These are phyloP conservation scores for Tolypocladium cylindrosporum DNA, from an alignment of 2,329 filamentous ascomycete genomes.

Conservation along the genomic window DNA sequence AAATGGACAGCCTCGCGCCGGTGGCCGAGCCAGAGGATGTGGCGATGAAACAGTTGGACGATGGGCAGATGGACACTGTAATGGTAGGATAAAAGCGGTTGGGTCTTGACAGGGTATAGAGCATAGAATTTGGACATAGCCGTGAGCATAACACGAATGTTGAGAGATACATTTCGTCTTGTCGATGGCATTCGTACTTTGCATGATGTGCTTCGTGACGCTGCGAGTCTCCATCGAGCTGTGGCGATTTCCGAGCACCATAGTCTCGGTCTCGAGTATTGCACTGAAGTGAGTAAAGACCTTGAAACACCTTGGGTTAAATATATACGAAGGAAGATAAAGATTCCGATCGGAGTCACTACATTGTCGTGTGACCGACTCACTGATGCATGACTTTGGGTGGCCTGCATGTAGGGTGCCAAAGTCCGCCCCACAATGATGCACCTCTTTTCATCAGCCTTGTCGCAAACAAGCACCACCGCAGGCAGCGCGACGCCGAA, in stretches of 20 bases:
- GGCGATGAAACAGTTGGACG: conserved; percentile 25
- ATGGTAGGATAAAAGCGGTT: conserved; percentile 2
- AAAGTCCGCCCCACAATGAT: conserved; percentile 4
- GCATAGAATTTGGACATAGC: not conserved
- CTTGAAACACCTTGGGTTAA: too few species aligned
- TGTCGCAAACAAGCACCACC: not conserved
- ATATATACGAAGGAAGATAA: not conserved
- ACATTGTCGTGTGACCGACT: not conserved
- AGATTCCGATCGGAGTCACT: not conserved
- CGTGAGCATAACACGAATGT: not conserved
- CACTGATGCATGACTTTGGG: too few species aligned
- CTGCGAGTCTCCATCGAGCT: not conserved
- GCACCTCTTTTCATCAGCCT: conserved; percentile 6
- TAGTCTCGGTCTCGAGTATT: too few species aligned
- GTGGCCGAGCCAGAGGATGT: conserved; percentile 20
- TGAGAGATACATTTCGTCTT: not conserved
- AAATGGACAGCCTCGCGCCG: conserved; percentile 72
- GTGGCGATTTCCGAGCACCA: too few species aligned
- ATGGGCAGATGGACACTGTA: conserved; percentile 16
- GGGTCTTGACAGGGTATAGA: not conserved
- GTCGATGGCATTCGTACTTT: too few species aligned
- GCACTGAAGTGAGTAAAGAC: too few species aligned
- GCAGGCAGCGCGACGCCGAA: not conserved
- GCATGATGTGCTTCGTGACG: too few species aligned
- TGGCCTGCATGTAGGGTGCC: not conserved